Evolutionary conservation across 305 asterid genomes (phyloP), one percentile per base, ranked within the genome.

Genomic region (Fraxinus paxiana): DNA sequence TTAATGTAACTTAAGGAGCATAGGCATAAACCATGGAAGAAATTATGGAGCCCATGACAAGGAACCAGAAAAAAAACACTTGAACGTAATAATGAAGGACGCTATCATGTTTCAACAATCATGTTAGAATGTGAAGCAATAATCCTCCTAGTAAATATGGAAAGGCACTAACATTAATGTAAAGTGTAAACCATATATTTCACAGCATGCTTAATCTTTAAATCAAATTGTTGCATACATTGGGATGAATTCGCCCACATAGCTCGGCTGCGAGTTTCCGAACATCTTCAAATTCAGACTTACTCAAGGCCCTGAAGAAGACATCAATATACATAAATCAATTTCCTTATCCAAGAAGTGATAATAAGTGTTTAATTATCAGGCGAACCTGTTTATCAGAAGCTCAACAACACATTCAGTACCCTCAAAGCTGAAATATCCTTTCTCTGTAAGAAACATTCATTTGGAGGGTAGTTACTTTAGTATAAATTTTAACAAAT

Each of bases 201-300:
- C 73, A 63, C 30, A n/a, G 75, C 63, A 79, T 54, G 67, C 71
- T 77, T 63, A 73, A 75, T 77, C 56, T 73, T 77, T 26, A 48
- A 76, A 81, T 41, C 22, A 74, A 51, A 81, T 73, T 63, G 79
- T 48, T 63, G 61, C 89, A 77, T 85, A 93, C 98, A 87, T 89
- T 73, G 5, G 97, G 98, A 84, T 93, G 97, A 83, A 93, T 90
- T 84, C 97, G 86, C 80, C 98, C 98, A 84, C 97, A 95, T 59
- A 95, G 97, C 88, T 93, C 98, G 3, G 98, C 96, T 46, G 98
- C 94, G 82, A 95, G 97, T 87, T 91, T 95, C 51, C 97, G 93
- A 82, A 91, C 97, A 86, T 95, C 98, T 91, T 93, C 97, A 79
- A 87, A 92, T 84, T 95, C 98, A 76, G 86, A 83, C 83, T 90